These are phyloP conservation scores for Podospora comata DNA, from an alignment of 495 filamentous ascomycete species.

Conservation along the genomic window DNA sequence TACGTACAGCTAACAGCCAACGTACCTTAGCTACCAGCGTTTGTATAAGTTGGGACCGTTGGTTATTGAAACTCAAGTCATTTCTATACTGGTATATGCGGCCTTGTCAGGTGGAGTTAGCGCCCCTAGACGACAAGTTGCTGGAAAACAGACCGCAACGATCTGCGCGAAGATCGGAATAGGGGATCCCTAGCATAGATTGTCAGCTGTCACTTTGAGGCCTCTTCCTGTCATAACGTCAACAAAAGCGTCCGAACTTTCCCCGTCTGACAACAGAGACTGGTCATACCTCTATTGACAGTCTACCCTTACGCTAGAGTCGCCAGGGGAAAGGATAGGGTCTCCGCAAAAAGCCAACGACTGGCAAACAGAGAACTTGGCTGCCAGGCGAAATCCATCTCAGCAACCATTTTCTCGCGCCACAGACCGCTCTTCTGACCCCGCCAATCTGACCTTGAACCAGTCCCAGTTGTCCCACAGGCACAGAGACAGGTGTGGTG, in stretches of 20 bases:
- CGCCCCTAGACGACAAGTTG: background rate
- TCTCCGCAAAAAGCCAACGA: background rate
- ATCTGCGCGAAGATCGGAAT: background rate
- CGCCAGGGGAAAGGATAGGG: background rate
- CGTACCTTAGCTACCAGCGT: background rate
- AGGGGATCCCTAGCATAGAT: background rate
- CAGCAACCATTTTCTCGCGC: background rate
- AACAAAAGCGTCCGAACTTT: background rate
- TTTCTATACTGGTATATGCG: background rate
- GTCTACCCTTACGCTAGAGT: background rate
- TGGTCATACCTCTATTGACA: background rate
- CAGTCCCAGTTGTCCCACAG: background rate
- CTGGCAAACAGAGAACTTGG: background rate
- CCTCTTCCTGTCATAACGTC: background rate
- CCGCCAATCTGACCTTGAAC: background rate
- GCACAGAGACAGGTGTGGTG: background rate
- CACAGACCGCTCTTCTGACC: background rate
- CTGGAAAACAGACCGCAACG: background rate
- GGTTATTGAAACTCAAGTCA: background rate
- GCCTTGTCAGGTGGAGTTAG: background rate
- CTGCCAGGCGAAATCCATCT: background rate
- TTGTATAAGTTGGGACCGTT: background rate
- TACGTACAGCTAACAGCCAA: background rate
- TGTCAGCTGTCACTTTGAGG: background rate
- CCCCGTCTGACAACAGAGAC: too few species aligned